Conservation (phyloP, 2,329 filamentous ascomycete species). For the Macrophomina phaseolina region DNA sequence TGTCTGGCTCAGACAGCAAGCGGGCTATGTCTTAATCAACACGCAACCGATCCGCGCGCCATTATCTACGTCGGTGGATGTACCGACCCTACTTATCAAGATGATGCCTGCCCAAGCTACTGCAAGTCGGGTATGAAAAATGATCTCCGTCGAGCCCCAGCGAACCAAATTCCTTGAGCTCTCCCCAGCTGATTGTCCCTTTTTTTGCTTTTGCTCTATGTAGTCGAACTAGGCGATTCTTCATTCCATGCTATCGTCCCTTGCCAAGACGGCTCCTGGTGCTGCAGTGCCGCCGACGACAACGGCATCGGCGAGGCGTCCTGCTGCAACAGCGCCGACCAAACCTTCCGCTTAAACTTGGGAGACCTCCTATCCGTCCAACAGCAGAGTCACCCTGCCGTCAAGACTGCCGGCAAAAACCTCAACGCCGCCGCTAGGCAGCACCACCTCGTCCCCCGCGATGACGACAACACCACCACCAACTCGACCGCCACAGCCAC, state of each 20-base stretch:
- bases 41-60: constrained; percentile 12
- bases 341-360: constrained; percentile 22
- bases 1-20: neutral
- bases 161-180: neutral
- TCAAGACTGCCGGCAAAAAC: neutral
- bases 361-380: neutral
- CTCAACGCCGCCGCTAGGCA: neutral
- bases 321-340: constrained; percentile 1
- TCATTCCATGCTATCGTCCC: constrained; percentile 10
- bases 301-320: constrained; percentile 15
- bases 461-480: neutral
- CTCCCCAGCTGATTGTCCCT: constrained; percentile 2
- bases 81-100: constrained; percentile 9
- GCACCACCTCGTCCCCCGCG: neutral
- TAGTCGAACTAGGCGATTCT: neutral
- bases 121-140: constrained; percentile 20
- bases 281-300: constrained; percentile 4
- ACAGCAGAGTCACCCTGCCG: neutral
- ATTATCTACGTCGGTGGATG: constrained; percentile 12
- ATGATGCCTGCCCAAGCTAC: constrained; percentile 10
- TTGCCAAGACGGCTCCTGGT: constrained; percentile 17
- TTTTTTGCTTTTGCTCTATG: neutral
- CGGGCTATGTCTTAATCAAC: constrained; percentile 4
- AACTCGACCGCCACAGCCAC: neutral
- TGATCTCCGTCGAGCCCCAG: neutral